Evolutionary conservation across 2,329 filamentous ascomycete species (phyloP), one percentile per base, ranked within the genome.

Genomic region (Chrysoporthe austroafricana): DNA sequence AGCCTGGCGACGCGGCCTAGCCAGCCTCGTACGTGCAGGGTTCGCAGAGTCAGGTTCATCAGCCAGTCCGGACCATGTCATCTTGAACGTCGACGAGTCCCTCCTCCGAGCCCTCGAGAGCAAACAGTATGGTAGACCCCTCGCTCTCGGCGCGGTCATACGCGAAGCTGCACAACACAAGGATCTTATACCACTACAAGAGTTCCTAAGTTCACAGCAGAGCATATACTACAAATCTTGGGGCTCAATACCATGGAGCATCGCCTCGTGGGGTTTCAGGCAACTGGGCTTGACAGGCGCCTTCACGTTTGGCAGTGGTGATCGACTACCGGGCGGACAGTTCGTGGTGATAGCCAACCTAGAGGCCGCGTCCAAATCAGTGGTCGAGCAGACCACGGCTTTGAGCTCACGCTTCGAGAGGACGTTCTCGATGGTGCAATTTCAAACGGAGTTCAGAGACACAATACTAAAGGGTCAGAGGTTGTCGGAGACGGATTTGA

Each of bases 101-200:
- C 84, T 99, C 1, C 81, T 91, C 32, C 85, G 87, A 34, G 88
- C 89, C 46, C 82, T 99, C 64, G 90, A 94, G 72, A 91, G 85
- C 61, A 88, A 89, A 57, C 89, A 95, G 73, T 94, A 88, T 78
- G 96, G 96, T 1, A 86, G 90, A 58, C 96, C 96, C 1, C 84
- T 95, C 11, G 93, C 92, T 3, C 82, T 99, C 0, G 91, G 91
- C 1, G 88, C 90, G 3, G 96, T 94, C 5, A 82, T 98, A 61
- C 80, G 81, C 42, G 95, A 98, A 73, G 91, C 92, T 0, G 80
- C 96, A 1, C 82, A 85, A 63, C 87, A 84, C 56, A 88, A 85
- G 59, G 88, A 91, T 57, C 86, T 97, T 77, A 82, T 97, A 14
- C 88, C 91, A 0, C 74, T 95, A 13, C 80, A 86, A 16, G 85